Evolutionary conservation across 495 filamentous ascomycete genomes (phyloP), one percentile per base, ranked within the genome.

Genomic region (Sordaria brevicollis): DNA sequence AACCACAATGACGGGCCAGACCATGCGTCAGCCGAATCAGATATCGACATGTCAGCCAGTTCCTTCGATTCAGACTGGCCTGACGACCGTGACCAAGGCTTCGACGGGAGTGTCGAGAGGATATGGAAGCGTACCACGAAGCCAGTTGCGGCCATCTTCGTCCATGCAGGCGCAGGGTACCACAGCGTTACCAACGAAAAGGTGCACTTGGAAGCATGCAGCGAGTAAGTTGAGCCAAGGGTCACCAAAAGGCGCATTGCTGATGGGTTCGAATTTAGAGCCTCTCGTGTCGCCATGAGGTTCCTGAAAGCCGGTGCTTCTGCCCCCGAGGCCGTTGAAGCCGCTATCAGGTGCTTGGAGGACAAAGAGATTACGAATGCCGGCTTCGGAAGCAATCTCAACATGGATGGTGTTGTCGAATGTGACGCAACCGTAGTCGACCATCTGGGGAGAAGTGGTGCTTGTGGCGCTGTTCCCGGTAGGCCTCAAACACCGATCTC

Each of bases 151-250:
- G 91, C 91, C n/a, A 91, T 98, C 37, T 97, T 97, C 76, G 88
- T 98, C 69, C 95, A 99, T 82, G 95, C 94, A 25, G 95, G 95
- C 13, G 95, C 95, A 19, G 95, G 95, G n/a, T 97, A 90, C 75
- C 95, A 99, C 78, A 96, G 92, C 74, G 74, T 82, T 17, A 85
- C 90, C 66, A 97, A 98, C 79, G 93, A 98, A 76, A 81, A 82
- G 17, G 82, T 90, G 39, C 95, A 99, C 76, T 85, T 98, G 13
- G 82, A 90, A 73, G 92, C 93, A 25, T 98, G 95, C 78, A 88
- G 89, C 71, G 88, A 92, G 95, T 98, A 84, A 83, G 92, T 86
- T 21, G 31, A 57, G 11, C 29, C 21, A 15, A 57, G 21, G 29
- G 21, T 29, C 49, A 57, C 10, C 49, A 57, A 21, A 15, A 7